These are phyloP conservation scores for Rhizoctonia solani DNA, from an alignment of 1,284 basidiomycete genomes.

Conservation along the genomic window DNA sequence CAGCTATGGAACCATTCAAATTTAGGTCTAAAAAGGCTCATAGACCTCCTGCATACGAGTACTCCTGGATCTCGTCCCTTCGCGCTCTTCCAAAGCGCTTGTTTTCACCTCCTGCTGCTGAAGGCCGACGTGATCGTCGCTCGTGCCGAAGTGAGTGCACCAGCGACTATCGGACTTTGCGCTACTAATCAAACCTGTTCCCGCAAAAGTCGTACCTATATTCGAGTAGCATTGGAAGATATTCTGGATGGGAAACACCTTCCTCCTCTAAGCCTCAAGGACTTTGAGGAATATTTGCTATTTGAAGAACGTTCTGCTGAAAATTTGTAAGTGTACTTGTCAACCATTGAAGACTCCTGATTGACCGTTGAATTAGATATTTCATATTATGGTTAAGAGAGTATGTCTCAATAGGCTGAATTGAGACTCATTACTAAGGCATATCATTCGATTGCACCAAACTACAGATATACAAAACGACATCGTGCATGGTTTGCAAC, in stretches of 20 bases:
- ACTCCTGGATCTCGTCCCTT: conserved; percentile 14
- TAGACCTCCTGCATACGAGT: conserved; percentile 20
- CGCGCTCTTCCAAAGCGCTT: conserved; percentile 20
- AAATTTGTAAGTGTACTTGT: conserved; percentile 34
- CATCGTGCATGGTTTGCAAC: conserved; percentile 29
- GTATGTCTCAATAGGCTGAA: background rate
- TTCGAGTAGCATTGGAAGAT: conserved; percentile 35
- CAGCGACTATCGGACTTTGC: background rate
- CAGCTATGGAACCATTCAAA: conserved; percentile 2
- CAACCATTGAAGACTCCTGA: background rate
- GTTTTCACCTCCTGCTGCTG: conserved; percentile 2
- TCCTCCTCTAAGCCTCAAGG: conserved; percentile 37
- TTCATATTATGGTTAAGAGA: conserved; percentile 38
- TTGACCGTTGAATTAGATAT: conserved; percentile 24
- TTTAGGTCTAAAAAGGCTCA: conserved; percentile 1
- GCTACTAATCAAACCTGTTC: background rate
- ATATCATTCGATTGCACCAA: too few species aligned
- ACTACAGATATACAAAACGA: conserved; percentile 30
- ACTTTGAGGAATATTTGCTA: conserved; percentile 39
- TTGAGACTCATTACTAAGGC: background rate
- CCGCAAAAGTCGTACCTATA: conserved; percentile 19
- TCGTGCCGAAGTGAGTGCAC: conserved; percentile 24
- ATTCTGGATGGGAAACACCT: conserved; percentile 37
- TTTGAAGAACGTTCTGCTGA: conserved; percentile 37
- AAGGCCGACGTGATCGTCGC: conserved; percentile 10